These are phyloP conservation scores for Bryopsis sp. DNA, from an alignment of 139 green algal species.

Conservation along the genomic window DNA sequence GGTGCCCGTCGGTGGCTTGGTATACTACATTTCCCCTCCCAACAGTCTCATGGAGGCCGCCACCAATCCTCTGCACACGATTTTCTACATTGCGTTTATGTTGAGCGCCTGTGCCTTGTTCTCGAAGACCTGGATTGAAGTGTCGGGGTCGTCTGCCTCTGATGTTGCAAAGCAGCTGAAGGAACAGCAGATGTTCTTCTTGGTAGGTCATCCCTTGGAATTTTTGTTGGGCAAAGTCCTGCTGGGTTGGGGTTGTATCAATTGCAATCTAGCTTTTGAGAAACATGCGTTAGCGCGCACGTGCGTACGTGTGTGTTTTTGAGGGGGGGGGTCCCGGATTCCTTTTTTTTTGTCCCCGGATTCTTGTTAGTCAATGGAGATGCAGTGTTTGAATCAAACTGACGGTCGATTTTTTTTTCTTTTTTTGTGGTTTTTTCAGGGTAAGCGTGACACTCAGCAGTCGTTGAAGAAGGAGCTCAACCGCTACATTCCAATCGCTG, in stretches of 20 bases:
- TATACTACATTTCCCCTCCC: constrained; percentile 98
- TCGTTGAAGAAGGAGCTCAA: constrained; percentile 95
- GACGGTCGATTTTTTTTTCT: not conserved
- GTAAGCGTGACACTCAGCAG: constrained; percentile 73
- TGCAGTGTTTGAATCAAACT: no score
- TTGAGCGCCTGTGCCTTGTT: constrained; percentile 95
- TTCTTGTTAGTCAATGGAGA: no score
- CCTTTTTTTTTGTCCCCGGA: no score
- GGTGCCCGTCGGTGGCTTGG: constrained; percentile 87
- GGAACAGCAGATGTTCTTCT: constrained; percentile 91
- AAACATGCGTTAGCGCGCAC: no score
- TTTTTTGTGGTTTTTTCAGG: constrained; percentile 20
- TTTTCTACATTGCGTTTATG: constrained; percentile 99
- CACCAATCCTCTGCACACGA: constrained; percentile 86
- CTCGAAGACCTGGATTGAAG: constrained; percentile 99
- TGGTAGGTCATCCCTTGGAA: no score
- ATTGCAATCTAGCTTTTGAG: no score
- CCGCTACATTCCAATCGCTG: constrained; percentile 63
- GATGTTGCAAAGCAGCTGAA: constrained; percentile 98
- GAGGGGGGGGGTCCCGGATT: no score
- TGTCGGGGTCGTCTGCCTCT: constrained; percentile 82
- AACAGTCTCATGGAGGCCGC: constrained; percentile 73
- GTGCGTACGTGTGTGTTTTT: no score
- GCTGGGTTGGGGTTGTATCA: no score
- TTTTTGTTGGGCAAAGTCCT: no score